Evolutionary conservation across 2,329 filamentous ascomycete genomes (phyloP).

Genomic region (Fusarium austroafricanum): DNA sequence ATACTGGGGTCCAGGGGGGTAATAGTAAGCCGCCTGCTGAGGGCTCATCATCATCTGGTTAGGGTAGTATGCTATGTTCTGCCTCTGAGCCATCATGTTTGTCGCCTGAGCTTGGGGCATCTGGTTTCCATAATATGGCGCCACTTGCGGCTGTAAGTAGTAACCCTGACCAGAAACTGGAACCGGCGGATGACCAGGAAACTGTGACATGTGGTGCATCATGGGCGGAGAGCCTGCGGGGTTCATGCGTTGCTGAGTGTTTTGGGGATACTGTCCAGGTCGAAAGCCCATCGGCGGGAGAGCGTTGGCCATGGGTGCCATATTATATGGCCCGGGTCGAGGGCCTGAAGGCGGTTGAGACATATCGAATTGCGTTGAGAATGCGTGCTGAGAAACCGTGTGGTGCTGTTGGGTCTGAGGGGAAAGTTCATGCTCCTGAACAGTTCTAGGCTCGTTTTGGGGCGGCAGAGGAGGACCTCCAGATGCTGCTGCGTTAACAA

Average conservation of each 20-base stretch:
- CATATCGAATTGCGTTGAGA: constrained; percentile 58
- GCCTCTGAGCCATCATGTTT: constrained; percentile 51
- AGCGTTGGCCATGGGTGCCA: constrained; percentile 58
- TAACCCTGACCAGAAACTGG: constrained; percentile 57
- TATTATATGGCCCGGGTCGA: constrained; percentile 57
- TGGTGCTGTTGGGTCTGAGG: constrained; percentile 44
- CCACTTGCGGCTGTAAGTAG: constrained; percentile 59
- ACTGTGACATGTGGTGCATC: constrained; percentile 57
- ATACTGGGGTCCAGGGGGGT: constrained; percentile 55
- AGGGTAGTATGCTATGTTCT: constrained; percentile 58
- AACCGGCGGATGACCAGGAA: constrained; percentile 53
- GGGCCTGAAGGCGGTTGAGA: constrained; percentile 40
- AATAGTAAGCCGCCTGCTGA: constrained; percentile 59
- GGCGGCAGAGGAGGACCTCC: constrained; percentile 7
- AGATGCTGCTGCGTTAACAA: constrained; percentile 11
- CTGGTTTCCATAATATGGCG: constrained; percentile 59
- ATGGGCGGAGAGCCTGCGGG: constrained; percentile 53
- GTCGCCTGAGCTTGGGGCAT: constrained; percentile 54
- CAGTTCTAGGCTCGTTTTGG: constrained; percentile 20
- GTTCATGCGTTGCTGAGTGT: constrained; percentile 51
- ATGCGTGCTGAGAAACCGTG: constrained; percentile 53
- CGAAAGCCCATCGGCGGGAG: constrained; percentile 58
- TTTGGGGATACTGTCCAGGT: constrained; percentile 53
- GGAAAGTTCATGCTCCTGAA: constrained; percentile 39
- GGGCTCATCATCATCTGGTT: constrained; percentile 57